A percentile compares a stretch with the other conserved stretches of the same genome.
These are phyloP conservation scores for Globisporangium emineosum DNA, from an alignment of 352 stramenopile species.

Conservation along the genomic window DNA sequence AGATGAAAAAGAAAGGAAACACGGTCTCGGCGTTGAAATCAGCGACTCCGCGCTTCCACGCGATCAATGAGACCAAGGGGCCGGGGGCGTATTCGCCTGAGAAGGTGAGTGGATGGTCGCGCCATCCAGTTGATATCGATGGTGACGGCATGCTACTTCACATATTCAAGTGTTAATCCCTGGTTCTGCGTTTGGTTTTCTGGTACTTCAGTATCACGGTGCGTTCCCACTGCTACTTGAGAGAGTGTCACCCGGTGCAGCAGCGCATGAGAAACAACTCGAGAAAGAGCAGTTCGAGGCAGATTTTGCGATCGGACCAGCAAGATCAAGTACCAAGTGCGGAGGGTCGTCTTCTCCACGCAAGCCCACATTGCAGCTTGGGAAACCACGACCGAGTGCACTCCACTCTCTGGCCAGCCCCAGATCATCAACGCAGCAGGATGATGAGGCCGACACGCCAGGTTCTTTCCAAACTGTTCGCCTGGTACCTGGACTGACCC, in stretches of 20 bases:
- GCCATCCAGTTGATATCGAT: not conserved
- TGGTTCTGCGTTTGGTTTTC: not conserved
- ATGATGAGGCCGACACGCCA: slow-evolving; percentile 1
- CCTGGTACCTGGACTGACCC: slow-evolving; percentile 38
- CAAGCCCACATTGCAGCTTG: not conserved
- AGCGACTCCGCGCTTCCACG: slow-evolving; percentile 37
- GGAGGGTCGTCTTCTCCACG: not conserved
- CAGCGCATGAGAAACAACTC: slow-evolving; percentile 22
- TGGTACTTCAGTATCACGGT: slow-evolving; percentile 33
- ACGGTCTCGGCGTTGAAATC: slow-evolving; percentile 37
- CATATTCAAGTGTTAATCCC: no score
- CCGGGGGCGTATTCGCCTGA: slow-evolving; percentile 47
- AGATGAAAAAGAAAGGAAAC: slow-evolving; percentile 37
- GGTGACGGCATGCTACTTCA: no score
- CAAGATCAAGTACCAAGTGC: not conserved
- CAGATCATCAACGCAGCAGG: not conserved
- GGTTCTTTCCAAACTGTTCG: slow-evolving; percentile 22
- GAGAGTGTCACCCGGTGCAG: slow-evolving; percentile 27
- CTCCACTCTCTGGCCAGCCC: not conserved
- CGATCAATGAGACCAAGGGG: slow-evolving; percentile 17
- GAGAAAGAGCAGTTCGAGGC: slow-evolving; percentile 24
- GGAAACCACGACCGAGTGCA: not conserved
- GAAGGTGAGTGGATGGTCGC: slow-evolving; percentile 26
- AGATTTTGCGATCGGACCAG: slow-evolving; percentile 28
- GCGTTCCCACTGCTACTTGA: slow-evolving; percentile 46